Conservation (phyloP, 1,284 basidiomycete species). For the Agaricales sp. region DNA sequence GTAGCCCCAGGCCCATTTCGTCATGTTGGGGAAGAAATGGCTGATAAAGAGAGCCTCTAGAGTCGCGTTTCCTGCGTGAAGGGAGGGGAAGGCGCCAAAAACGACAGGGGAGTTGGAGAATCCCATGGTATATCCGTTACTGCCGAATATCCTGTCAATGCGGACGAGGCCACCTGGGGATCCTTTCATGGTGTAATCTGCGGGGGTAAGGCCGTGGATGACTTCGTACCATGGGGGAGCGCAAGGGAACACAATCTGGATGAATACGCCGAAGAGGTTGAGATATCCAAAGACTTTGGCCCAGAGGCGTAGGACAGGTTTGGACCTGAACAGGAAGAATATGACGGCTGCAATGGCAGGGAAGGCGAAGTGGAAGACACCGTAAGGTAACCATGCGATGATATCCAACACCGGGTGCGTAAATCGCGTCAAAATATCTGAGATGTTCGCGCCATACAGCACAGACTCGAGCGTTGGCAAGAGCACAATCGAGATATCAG, state of each 20-base stretch:
- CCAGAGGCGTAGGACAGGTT: slow-evolving; percentile 79
- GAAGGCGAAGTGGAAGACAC: slow-evolving; percentile 80
- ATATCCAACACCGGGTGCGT: slow-evolving; percentile 91
- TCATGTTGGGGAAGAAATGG: slow-evolving; percentile 85
- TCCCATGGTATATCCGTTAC: slow-evolving; percentile 69
- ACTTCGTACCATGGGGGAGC: slow-evolving; percentile 98
- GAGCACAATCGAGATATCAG: slow-evolving; percentile 83
- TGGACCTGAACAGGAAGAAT: slow-evolving; percentile 73
- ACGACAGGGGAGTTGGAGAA: slow-evolving; percentile 89
- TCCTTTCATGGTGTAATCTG: slow-evolving; percentile 85
- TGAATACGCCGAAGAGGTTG: slow-evolving; percentile 84
- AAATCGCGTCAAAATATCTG: slow-evolving; percentile 89
- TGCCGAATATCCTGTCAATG: slow-evolving; percentile 84
- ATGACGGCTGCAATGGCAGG: slow-evolving; percentile 75
- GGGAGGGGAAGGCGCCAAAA: slow-evolving; percentile 93
- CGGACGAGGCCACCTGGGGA: slow-evolving; percentile 89
- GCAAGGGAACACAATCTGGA: slow-evolving; percentile 88
- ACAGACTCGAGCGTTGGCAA: slow-evolving; percentile 92
- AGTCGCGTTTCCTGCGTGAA: slow-evolving; percentile 88
- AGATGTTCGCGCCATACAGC: slow-evolving; percentile 94
- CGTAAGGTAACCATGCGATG: slow-evolving; percentile 94
- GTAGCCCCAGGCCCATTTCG: slow-evolving; percentile 74
- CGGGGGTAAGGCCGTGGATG: slow-evolving; percentile 92
- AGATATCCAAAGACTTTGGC: slow-evolving; percentile 88
- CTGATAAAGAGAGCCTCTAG: slow-evolving; percentile 89